Evolutionary conservation across 768 basidiomycete species (phyloP), one percentile per base, ranked within the genome.

Genomic region (Gymnopilus dilepis): DNA sequence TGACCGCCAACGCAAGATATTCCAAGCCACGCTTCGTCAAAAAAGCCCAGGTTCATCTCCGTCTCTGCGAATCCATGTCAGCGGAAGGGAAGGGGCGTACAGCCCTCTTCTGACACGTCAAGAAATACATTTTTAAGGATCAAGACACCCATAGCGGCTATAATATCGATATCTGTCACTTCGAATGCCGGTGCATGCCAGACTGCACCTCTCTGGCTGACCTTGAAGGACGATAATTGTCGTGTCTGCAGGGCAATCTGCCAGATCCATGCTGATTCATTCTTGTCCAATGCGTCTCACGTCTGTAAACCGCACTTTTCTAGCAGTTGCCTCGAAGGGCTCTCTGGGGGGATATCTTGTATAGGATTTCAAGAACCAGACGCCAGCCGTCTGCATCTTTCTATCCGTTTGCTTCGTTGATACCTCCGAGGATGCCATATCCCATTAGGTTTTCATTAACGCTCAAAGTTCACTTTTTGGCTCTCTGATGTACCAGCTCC

Each of bases 21-120:
- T 17, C 9, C 12, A 24, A 11, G 11, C 6, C 22, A 15, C 9
- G 12, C 22, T 47, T 58, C 64, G 85, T 86, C 86, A 87, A 56
- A 86, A 70, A 72, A 79, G 87, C 65, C 87, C 86, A 63, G 86
- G 86, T 13, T 37, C 2, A 37, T 37, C 7, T 8, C 3, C 7
- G 34, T 37, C 34, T 37, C 15, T 9, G 34, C 8, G 34, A 37
- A 4, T 8, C 34, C 15, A 15, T 15, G 34, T 37, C 34, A 9
- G n/a, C 34, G 34, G 34, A 37, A 37, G 34, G 34, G 34, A 9
- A 15, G 34, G 8, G 3, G 34, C 7, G 76, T 79, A 58, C 80
- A 82, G 17, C 19, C 22, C 43, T 45, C 47, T 15, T 31, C 28
- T 50, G 22, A 19, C 47, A 31, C 28, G 13, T 50, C n/a, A 37